phyloP scores from a whole-genome alignment of 495 filamentous ascomycete genomes.

The Viridothelium virens region DNA sequence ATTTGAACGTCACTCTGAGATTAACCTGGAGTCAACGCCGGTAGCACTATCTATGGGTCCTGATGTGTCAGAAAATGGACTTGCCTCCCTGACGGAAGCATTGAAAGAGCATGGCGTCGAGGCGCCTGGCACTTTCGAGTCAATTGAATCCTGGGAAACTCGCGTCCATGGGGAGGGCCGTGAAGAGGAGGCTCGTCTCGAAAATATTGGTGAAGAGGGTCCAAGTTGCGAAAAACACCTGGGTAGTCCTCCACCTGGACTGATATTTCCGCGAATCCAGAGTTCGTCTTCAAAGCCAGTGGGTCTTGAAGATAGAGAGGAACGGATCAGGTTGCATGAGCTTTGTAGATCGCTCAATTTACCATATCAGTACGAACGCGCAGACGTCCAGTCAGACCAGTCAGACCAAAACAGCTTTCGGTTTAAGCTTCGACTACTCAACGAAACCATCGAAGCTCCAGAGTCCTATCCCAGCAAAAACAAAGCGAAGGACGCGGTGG shows the following conservation, averaged over 20 bases:
- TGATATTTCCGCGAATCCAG: background rate
- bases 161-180: background rate
- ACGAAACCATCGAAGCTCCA: background rate
- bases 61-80: background rate
- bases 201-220: background rate
- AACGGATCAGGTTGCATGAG: no score
- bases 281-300: background rate
- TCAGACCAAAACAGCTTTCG: background rate
- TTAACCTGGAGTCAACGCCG: no score
- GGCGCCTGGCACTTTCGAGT: background rate
- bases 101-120: background rate
- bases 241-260: background rate
- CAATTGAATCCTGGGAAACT: background rate
- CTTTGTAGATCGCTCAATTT: background rate
- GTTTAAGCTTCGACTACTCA: background rate
- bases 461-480: background rate
- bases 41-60: no score
- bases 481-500: background rate
- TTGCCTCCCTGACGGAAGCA: background rate
- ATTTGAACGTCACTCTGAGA: no score
- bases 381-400: background rate
- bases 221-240: background rate
- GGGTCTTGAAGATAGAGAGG: background rate
- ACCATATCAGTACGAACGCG: background rate
- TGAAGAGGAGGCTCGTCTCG: background rate